These are phyloP conservation scores for Sugiyamaella paludigena DNA, from an alignment of 1,139 yeast species.

Conservation along the genomic window DNA sequence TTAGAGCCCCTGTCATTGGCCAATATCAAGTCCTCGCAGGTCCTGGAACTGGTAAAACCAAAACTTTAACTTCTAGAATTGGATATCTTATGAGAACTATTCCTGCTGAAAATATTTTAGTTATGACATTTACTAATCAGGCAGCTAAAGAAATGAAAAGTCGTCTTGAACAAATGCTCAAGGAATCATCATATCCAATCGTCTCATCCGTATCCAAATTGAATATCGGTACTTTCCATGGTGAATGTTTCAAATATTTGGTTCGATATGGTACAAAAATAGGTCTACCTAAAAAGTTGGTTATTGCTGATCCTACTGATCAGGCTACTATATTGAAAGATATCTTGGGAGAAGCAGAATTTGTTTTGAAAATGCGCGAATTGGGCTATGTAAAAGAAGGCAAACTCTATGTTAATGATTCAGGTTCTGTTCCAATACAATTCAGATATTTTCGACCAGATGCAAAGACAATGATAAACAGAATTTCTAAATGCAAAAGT, in stretches of 20 bases:
- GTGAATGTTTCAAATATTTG: slow-evolving; percentile 65
- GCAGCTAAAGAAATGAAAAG: slow-evolving; percentile 83
- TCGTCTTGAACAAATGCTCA: slow-evolving; percentile 43
- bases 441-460: background rate
- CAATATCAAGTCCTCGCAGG: slow-evolving; percentile 83
- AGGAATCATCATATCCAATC: background rate
- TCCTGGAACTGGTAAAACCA: slow-evolving; percentile 84
- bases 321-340: slow-evolving; percentile 45
- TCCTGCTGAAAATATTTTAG: slow-evolving; percentile 62
- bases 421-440: background rate
- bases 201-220: slow-evolving; percentile 40
- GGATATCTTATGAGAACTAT: slow-evolving; percentile 58
- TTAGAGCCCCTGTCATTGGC: slow-evolving; percentile 50
- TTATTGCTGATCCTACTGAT: slow-evolving; percentile 70
- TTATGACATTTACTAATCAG: slow-evolving; percentile 86
- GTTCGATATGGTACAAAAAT: slow-evolving; percentile 53
- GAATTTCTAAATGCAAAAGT: slow-evolving; percentile 7
- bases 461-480: slow-evolving; percentile 1
- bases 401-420: background rate
- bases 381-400: slow-evolving; percentile 6
- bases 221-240: slow-evolving; percentile 83
- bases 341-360: slow-evolving; percentile 8
- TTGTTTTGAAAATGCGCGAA: slow-evolving; percentile 4
- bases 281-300: slow-evolving; percentile 47
- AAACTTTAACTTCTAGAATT: slow-evolving; percentile 73